phyloP scores from a whole-genome alignment of 2,329 filamentous ascomycete genomes.

The Microdochium trichocladiopsis region DNA sequence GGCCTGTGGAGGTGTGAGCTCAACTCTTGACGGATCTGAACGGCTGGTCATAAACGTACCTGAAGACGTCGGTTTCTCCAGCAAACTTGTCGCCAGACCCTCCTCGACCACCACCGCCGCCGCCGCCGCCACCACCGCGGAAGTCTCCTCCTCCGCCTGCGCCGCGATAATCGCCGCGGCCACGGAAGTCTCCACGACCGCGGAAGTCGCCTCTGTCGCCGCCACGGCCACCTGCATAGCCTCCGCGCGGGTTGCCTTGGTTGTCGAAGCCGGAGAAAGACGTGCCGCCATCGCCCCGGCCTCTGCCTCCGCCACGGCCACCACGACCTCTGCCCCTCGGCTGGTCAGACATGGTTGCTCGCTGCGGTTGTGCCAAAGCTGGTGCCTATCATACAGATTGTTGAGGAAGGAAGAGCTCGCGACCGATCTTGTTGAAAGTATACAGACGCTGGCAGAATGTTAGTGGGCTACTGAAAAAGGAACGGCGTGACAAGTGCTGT shows the following conservation, averaged over 20 bases:
- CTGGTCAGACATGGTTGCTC: background rate
- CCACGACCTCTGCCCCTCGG: slow-evolving; percentile 7
- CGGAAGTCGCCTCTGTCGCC: slow-evolving; percentile 8
- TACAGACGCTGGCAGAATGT: too few relatives aligned
- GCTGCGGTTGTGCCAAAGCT: too few relatives aligned
- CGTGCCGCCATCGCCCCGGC: slow-evolving; percentile 9
- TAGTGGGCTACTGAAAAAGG: too few relatives aligned
- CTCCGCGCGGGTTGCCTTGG: slow-evolving; percentile 3
- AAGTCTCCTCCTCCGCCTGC: slow-evolving; percentile 6
- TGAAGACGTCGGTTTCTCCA: slow-evolving; percentile 17
- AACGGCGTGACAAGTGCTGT: too few relatives aligned
- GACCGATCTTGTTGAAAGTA: too few relatives aligned
- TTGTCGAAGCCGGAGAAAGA: slow-evolving; percentile 4
- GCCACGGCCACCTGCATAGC: slow-evolving; percentile 7
- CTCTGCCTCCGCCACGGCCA: slow-evolving; percentile 11
- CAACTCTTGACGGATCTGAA: background rate
- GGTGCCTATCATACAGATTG: too few relatives aligned
- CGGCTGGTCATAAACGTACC: slow-evolving; percentile 13
- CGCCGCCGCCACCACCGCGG: slow-evolving; percentile 4
- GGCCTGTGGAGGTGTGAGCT: too few relatives aligned
- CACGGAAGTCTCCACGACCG: slow-evolving; percentile 1
- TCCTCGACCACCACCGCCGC: slow-evolving; percentile 10
- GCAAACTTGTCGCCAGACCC: slow-evolving; percentile 13
- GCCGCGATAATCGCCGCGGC: too few relatives aligned
- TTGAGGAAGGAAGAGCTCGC: too few relatives aligned